phyloP scores from a whole-genome alignment of 768 basidiomycete genomes.

The Collybia mongolica region DNA sequence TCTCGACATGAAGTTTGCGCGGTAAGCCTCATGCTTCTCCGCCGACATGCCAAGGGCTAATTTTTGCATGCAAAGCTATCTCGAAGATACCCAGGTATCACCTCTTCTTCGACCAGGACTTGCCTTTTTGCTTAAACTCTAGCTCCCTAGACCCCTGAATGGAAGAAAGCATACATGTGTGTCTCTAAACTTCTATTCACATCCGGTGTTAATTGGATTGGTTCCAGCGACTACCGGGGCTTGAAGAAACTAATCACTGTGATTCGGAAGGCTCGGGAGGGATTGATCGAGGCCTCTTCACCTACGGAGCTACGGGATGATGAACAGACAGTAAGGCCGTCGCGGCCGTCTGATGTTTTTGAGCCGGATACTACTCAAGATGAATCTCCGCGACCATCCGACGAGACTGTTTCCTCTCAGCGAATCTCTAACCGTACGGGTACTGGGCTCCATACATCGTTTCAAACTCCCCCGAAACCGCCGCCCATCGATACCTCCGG shows the following conservation, averaged over 20 bases:
- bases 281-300: conserved; percentile 14
- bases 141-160: conserved; percentile 62
- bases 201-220: conserved; percentile 2
- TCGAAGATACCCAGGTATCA: conserved; percentile 68
- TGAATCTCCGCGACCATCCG: no score
- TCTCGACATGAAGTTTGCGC: no score
- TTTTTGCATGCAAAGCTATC: conserved; percentile 40
- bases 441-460: no score
- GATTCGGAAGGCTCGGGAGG: conserved; percentile 42
- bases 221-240: conserved; percentile 63
- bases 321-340: not conserved
- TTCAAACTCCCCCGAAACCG: no score
- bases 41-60: no score
- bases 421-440: no score
- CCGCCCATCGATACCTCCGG: not conserved
- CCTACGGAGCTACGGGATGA: conserved; percentile 16
- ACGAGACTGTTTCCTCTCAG: no score
- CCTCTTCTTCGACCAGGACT: not conserved
- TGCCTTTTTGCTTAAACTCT: not conserved
- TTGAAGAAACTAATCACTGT: conserved; percentile 66
- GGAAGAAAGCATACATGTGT: conserved; percentile 70
- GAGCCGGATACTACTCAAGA: no score
- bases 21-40: no score
- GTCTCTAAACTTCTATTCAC: conserved; percentile 11
- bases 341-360: no score